These are phyloP conservation scores for Hypoxylon fragiforme DNA, from an alignment of 495 filamentous ascomycete genomes.

Conservation along the genomic window DNA sequence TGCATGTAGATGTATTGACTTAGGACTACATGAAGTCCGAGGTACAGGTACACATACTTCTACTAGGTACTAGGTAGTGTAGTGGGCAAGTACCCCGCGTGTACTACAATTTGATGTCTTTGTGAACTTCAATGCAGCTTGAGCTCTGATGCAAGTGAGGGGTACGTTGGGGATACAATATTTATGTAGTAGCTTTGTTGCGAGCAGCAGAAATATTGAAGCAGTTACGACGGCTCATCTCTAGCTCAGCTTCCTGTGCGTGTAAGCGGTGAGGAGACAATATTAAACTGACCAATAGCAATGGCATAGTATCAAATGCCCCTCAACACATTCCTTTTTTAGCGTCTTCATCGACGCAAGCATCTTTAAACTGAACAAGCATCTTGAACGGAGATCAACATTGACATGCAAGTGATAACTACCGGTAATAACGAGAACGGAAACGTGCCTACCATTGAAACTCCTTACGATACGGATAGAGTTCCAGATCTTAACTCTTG, in stretches of 20 bases:
- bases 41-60: no score
- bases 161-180: constrained; percentile 20
- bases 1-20: no score
- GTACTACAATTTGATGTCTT: constrained; percentile 20
- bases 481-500: no score
- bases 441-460: constrained; percentile 4
- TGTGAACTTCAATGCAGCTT: no score
- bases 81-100: constrained; percentile 30
- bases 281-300: constrained; percentile 19
- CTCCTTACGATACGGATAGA: neutral
- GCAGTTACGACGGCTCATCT: neutral
- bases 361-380: no score
- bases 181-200: neutral
- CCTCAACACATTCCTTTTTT: constrained; percentile 12
- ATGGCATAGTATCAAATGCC: constrained; percentile 9
- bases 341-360: constrained; percentile 23
- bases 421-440: constrained; percentile 10
- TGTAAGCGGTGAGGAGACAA: constrained; percentile 13
- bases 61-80: no score
- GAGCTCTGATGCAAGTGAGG: constrained; percentile 12
- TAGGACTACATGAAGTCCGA: no score
- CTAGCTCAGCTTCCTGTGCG: neutral
- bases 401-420: constrained; percentile 27
- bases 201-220: no score
- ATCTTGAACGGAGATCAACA: neutral